These are phyloP conservation scores for Fusarium gaditjirri DNA, from an alignment of 2,329 filamentous ascomycete species.

Conservation along the genomic window DNA sequence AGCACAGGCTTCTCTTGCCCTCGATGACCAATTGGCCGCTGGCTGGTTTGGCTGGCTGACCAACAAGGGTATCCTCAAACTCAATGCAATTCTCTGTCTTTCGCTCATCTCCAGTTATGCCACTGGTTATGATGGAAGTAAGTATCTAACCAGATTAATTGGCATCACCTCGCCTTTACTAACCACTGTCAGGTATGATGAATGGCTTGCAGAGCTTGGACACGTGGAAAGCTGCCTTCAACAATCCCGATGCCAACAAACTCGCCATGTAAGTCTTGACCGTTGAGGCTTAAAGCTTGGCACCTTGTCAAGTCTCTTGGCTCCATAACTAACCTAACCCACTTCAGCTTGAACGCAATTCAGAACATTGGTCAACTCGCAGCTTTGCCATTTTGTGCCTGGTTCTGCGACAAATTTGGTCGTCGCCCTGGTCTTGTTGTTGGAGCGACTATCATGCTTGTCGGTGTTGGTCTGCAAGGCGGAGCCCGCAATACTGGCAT, in stretches of 20 bases:
- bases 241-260: constrained; percentile 1
- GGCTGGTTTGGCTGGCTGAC: constrained; percentile 18
- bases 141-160: rapidly evolving
- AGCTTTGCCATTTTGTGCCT: constrained; percentile 14
- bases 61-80: constrained; percentile 18
- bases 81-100: constrained; percentile 16
- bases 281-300: not conserved
- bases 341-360: constrained; percentile 1
- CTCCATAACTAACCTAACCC: not conserved
- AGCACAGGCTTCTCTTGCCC: constrained; percentile 16
- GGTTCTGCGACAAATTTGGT: constrained; percentile 13
- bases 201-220: constrained; percentile 14
- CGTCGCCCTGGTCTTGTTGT: not conserved
- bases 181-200: not conserved
- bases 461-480: constrained; percentile 16
- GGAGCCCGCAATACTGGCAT: constrained; percentile 13
- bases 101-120: constrained; percentile 20
- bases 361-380: constrained; percentile 17
- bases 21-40: constrained; percentile 16
- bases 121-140: constrained; percentile 18
- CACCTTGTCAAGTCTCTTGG: not conserved
- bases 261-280: constrained; percentile 11
- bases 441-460: constrained; percentile 10
- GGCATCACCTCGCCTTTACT: not conserved
- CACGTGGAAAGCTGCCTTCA: constrained; percentile 12